These are phyloP conservation scores for Aspergillus sp. DNA, from an alignment of 2,329 filamentous ascomycete genomes.

Conservation along the genomic window DNA sequence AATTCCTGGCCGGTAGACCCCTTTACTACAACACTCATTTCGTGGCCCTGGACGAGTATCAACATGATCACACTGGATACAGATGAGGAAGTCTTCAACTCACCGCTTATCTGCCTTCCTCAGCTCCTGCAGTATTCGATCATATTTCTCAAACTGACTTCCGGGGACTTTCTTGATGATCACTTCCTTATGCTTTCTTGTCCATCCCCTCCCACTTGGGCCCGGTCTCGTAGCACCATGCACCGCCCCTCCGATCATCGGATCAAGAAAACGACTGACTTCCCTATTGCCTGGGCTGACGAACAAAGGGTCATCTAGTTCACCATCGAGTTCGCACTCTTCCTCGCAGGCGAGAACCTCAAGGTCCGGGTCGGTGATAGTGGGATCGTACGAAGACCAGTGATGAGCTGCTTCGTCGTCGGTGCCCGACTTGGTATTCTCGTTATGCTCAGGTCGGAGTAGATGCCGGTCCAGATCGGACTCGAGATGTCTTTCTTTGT, in stretches of 20 bases:
- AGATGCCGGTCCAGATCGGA: conserved; percentile 20
- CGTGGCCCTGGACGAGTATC: not conserved
- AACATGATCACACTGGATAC: not conserved
- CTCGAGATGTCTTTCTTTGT: not conserved
- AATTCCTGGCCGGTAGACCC: no score
- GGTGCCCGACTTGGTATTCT: conserved; percentile 28
- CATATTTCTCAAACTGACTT: conserved; percentile 10
- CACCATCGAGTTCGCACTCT: conserved; percentile 25
- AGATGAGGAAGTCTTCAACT: not conserved
- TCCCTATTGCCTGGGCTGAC: conserved; percentile 28
- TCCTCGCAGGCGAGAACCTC: conserved; percentile 24
- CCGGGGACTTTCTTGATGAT: conserved; percentile 19
- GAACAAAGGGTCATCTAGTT: conserved; percentile 23
- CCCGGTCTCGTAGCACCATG: conserved; percentile 17
- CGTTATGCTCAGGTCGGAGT: conserved; percentile 22
- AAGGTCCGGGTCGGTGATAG: conserved; percentile 22
- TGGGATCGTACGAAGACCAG: conserved; percentile 29
- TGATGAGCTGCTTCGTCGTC: conserved; percentile 30
- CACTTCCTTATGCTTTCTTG: conserved; percentile 23
- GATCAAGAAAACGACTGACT: conserved; percentile 23
- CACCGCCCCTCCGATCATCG: conserved; percentile 20
- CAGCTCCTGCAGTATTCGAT: conserved; percentile 18
- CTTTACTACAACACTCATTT: not conserved
- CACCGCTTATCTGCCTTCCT: conserved; percentile 2
- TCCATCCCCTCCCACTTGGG: conserved; percentile 27